Percentiles rank a stretch among this genome's conserved stretches.
phyloP scores from a whole-genome alignment of 495 filamentous ascomycete genomes.

The Aspergillus cristatus region DNA sequence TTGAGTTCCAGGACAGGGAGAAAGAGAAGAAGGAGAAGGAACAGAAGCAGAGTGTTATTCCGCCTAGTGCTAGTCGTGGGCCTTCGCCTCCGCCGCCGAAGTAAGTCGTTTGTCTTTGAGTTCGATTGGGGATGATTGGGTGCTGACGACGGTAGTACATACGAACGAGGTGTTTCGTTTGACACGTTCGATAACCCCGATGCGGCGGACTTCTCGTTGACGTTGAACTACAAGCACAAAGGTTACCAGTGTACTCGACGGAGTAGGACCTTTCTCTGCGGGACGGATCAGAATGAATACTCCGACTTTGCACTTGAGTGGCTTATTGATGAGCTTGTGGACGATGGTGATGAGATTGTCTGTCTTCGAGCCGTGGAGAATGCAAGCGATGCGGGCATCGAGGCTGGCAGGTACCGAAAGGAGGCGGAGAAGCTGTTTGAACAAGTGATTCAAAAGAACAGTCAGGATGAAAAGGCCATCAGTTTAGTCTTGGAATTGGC shows the following conservation, averaged over 20 bases:
- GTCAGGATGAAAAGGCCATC: slow-evolving; percentile 67
- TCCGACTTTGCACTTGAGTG: slow-evolving; percentile 92
- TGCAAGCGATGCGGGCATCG: slow-evolving; percentile 54
- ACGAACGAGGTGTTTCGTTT: slow-evolving; percentile 66
- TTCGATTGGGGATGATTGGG: background rate
- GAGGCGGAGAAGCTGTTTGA: slow-evolving; percentile 72
- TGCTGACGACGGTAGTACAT: slow-evolving; percentile 25
- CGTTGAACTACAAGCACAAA: slow-evolving; percentile 78
- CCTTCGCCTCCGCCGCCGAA: slow-evolving; percentile 32
- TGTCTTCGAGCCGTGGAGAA: slow-evolving; percentile 88
- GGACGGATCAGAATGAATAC: slow-evolving; percentile 90
- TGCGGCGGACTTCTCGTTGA: slow-evolving; percentile 69
- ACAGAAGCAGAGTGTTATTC: too few species aligned
- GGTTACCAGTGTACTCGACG: slow-evolving; percentile 78
- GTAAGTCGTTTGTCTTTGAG: slow-evolving; percentile 12
- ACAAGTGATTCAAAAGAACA: slow-evolving; percentile 75
- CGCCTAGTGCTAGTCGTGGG: slow-evolving; percentile 13
- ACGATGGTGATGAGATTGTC: slow-evolving; percentile 94
- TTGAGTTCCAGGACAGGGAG: slow-evolving; percentile 19
- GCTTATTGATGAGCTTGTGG: slow-evolving; percentile 88
- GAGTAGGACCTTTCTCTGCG: slow-evolving; percentile 87
- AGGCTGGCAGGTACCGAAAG: slow-evolving; percentile 66
- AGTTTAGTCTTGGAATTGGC: slow-evolving; percentile 83
- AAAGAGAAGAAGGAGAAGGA: too few species aligned
- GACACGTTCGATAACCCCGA: slow-evolving; percentile 88